Evolutionary conservation across 148 eudicot species (phyloP).

Genomic region (Limonium bicolor): DNA sequence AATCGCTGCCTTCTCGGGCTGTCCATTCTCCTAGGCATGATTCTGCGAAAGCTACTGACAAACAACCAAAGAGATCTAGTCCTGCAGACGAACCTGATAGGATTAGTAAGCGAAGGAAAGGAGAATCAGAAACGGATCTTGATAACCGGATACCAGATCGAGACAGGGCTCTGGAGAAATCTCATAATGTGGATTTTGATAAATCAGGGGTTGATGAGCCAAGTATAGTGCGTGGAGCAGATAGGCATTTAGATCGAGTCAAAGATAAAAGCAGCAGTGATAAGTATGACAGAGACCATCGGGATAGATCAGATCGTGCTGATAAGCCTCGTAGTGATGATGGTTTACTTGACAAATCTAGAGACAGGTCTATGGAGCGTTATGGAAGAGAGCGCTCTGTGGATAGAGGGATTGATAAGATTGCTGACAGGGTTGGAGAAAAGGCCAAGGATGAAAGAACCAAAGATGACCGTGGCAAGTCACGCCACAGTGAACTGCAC

Average conservation of each 20-base stretch:
- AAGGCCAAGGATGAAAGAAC: slow-evolving; percentile 62
- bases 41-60: slow-evolving; percentile 34
- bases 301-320: slow-evolving; percentile 57
- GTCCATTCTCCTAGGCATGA: slow-evolving; percentile 78
- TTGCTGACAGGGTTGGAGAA: slow-evolving; percentile 40
- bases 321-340: slow-evolving; percentile 72
- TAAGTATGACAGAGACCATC: slow-evolving; percentile 61
- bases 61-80: slow-evolving; percentile 65
- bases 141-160: slow-evolving; percentile 51
- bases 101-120: slow-evolving; percentile 66
- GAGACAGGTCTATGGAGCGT: slow-evolving; percentile 80
- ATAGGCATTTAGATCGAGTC: slow-evolving; percentile 42
- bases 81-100: slow-evolving; percentile 79
- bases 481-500: slow-evolving; percentile 45
- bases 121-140: slow-evolving; percentile 45
- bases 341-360: slow-evolving; percentile 35
- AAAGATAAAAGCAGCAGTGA: slow-evolving; percentile 64
- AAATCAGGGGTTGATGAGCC: slow-evolving; percentile 45
- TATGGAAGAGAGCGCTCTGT: slow-evolving; percentile 61
- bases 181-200: slow-evolving; percentile 28
- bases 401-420: slow-evolving; percentile 58
- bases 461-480: slow-evolving; percentile 72
- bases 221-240: slow-evolving; percentile 23
- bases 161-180: slow-evolving; percentile 44
- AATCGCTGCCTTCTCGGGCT: slow-evolving; percentile 31